Evolutionary conservation across 1,139 yeast genomes (phyloP), one percentile per base, ranked within the genome.

Genomic region (Yamadazyma triangularis): DNA sequence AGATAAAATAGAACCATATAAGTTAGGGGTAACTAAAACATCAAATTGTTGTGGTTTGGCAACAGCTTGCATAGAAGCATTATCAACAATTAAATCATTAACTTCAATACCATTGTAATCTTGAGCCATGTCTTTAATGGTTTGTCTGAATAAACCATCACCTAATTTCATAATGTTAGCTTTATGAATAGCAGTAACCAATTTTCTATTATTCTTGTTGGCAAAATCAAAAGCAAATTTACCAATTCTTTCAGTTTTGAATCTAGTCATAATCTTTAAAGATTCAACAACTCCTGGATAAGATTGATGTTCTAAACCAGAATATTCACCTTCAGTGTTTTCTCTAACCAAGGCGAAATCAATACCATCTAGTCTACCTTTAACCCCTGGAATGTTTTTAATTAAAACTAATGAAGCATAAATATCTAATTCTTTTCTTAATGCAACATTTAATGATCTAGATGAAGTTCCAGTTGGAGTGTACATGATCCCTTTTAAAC

Each of bases 111-210:
- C 84, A 43, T 95, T 91, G 72, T 89, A 88, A 60, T 83, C 89
- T 52, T 76, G 79, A 58, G 95, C 97, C 46, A 91, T 79, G 52
- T 83, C 86, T 64, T 87, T 82, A 53, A 89, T 87, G 46, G 96
- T 89, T 63, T 84, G 78, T 73, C 96, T 86, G 78, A 91, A 91
- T 54, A 91, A 77, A 64, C 98, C 98, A 61, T 91, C 98, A 59
- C 96, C 95, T 58, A 88, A 79, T 73, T 91, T 91, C 98, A 91
- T 91, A 56, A 91, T 91, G 77, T 91, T 91, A 48, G 98, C 98
- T 73, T 91, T 91, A 79, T 91, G 98, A 57, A 91, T 91, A 48
- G 96, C 96, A 36, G 96, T 88, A 45, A 91, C 97, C 54, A 77
- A 70, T 64, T 83, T 79, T 70, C 97, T 84, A 73, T 84, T 78